A percentile compares a stretch with the other conserved stretches of the same genome.
These are phyloP conservation scores for Colletotrichum shisoi DNA, from an alignment of 2,329 filamentous ascomycete species.

Conservation along the genomic window DNA sequence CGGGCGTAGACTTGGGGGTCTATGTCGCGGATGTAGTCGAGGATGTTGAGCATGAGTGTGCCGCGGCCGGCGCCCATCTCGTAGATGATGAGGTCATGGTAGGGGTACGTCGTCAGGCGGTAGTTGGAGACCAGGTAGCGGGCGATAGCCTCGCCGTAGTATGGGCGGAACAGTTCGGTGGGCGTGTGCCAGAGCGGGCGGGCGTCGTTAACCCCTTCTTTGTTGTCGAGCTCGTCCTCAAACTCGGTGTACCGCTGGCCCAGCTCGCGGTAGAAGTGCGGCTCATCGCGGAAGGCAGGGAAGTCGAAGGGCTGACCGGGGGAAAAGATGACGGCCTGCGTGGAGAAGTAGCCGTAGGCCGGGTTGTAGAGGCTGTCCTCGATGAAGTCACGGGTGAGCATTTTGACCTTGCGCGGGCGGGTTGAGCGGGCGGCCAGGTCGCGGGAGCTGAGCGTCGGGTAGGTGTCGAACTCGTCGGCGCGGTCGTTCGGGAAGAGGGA, in stretches of 20 bases:
- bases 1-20: conserved; percentile 93
- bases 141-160: conserved; percentile 97
- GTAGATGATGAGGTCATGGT: conserved; percentile 97
- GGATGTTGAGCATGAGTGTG: conserved; percentile 96
- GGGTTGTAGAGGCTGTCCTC: conserved; percentile 97
- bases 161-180: conserved; percentile 94
- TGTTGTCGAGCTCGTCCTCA: conserved; percentile 83
- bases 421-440: conserved; percentile 76
- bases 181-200: conserved; percentile 98
- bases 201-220: conserved; percentile 71
- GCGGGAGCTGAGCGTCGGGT: conserved; percentile 84
- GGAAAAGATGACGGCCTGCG: conserved; percentile 94
- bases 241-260: conserved; percentile 86
- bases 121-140: conserved; percentile 96
- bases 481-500: conserved; percentile 79
- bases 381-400: conserved; percentile 97
- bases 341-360: conserved; percentile 94
- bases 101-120: conserved; percentile 90
- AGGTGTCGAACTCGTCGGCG: conserved; percentile 79
- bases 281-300: conserved; percentile 78
- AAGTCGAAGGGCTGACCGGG: conserved; percentile 94
- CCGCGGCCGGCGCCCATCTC: conserved; percentile 98
- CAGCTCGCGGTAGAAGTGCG: conserved; percentile 80
- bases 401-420: conserved; percentile 87
- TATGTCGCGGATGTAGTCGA: conserved; percentile 90